Base-by-base conservation (phyloP, 768 basidiomycete species). In the Termitomyces sp. region DNA sequence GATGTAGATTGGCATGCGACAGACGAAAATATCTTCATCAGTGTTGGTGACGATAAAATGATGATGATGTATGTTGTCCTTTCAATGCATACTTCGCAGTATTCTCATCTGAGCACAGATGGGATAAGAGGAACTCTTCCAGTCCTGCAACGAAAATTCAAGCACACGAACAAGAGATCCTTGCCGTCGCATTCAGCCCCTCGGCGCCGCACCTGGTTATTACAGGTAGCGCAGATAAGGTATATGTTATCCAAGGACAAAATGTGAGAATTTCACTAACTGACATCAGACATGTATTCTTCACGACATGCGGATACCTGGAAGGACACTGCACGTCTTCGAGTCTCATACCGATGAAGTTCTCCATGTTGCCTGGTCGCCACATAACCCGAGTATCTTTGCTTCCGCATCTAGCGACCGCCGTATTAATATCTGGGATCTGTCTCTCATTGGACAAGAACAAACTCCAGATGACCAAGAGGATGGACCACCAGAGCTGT, bases 391-490 rank as follows among this genome's bases (percentile, higher is more conserved):
- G 5, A 93, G 91, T 9, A 81, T 98, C 50, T 98, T 99, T 61
- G 96, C 96, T 0, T 96, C 94, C 3, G 94, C 94, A 1, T 94
- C 92, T 3, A 88, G 92, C 59, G 97, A 99, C 68, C 82, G 97
- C 43, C 79, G 97, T 10, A 82, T 99, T 60, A 95, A 97, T 64
- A 76, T 98, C 48, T 99, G 97, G 97, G 95, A 99, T 73, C 70
- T 98, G 56, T 79, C 84, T 23, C 82, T 88, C 58, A 96, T 98
- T 60, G 97, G 97, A 0, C 82, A 88, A 41, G 97, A 99, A 69
- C 97, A 99, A 70, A 91, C 93, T 1, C 97, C 96, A 3, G 97
- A 99, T 62, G 97, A 99, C 67, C 91, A 94, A 57, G 97, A 99
- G 69, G 97, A 99, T 65, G 97, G 97, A 1, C 94, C 97, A 15